Percentiles rank a stretch among this genome's conserved stretches.
Evolutionary conservation across 2,329 filamentous ascomycete species (phyloP).

Genomic region (Microdochium bolleyi): DNA sequence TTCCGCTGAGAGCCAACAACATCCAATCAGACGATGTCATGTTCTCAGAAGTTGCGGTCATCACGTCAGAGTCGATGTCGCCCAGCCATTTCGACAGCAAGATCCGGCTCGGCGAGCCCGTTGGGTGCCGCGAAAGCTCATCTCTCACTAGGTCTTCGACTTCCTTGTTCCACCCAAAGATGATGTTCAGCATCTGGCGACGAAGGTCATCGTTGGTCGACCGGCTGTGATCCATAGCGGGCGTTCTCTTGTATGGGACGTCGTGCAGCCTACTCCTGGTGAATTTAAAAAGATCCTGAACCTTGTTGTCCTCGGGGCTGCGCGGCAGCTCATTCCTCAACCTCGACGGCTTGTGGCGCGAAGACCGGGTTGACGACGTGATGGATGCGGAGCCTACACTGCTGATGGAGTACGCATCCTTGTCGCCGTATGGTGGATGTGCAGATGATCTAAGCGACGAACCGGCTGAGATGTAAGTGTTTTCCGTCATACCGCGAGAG

Average conservation of each 20-base stretch:
- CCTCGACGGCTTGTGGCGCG: slow-evolving; percentile 51
- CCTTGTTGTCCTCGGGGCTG: slow-evolving; percentile 66
- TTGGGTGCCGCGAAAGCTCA: slow-evolving; percentile 68
- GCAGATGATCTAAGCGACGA: slow-evolving; percentile 42
- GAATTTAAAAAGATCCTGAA: slow-evolving; percentile 78
- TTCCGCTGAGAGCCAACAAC: slow-evolving; percentile 82
- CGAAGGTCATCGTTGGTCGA: slow-evolving; percentile 74
- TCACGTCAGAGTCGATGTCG: slow-evolving; percentile 72
- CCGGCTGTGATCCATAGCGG: slow-evolving; percentile 45
- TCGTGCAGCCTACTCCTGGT: slow-evolving; percentile 75
- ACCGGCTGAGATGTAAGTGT: slow-evolving; percentile 61
- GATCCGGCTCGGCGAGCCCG: slow-evolving; percentile 69
- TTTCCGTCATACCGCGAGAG: slow-evolving; percentile 50
- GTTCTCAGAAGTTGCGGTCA: slow-evolving; percentile 73
- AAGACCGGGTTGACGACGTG: slow-evolving; percentile 36
- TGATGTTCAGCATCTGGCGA: slow-evolving; percentile 82
- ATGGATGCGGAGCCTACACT: slow-evolving; percentile 40
- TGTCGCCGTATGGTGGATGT: slow-evolving; percentile 20
- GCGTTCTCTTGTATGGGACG: slow-evolving; percentile 69
- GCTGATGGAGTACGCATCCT: slow-evolving; percentile 50
- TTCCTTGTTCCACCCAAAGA: slow-evolving; percentile 92
- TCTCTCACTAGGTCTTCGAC: slow-evolving; percentile 75
- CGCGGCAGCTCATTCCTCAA: slow-evolving; percentile 73
- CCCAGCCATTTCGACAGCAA: slow-evolving; percentile 90
- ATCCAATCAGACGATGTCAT: slow-evolving; percentile 97